Evolutionary conservation across 768 basidiomycete genomes (phyloP).

Genomic region (Terana coerulea): DNA sequence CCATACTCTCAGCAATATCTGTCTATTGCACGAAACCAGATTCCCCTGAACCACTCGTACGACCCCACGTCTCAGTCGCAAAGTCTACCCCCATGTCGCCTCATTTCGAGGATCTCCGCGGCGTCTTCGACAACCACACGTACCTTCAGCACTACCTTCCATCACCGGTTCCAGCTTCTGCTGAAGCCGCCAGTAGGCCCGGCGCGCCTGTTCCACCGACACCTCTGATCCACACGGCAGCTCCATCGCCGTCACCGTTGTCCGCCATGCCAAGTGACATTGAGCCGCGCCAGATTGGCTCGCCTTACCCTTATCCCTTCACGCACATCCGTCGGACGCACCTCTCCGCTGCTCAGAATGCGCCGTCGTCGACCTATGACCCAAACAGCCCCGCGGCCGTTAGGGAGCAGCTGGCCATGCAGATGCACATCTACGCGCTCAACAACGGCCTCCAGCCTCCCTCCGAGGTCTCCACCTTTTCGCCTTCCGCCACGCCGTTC

Average conservation of each 20-base stretch:
- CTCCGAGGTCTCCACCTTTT: slow-evolving; percentile 74
- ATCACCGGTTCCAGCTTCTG: slow-evolving; percentile 37
- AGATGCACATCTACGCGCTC: slow-evolving; percentile 77
- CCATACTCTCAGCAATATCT: neutral
- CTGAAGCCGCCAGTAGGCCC: slow-evolving; percentile 42
- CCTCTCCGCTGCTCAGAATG: slow-evolving; percentile 31
- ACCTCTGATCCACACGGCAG: slow-evolving; percentile 69
- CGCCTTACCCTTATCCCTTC: slow-evolving; percentile 79
- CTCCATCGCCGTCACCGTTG: slow-evolving; percentile 69
- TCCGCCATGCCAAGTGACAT: slow-evolving; percentile 43
- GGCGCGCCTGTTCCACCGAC: slow-evolving; percentile 66
- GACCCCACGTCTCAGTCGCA: neutral
- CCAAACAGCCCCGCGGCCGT: slow-evolving; percentile 46
- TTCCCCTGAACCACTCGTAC: neutral
- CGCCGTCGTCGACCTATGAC: slow-evolving; percentile 33
- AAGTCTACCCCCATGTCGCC: slow-evolving; percentile 15
- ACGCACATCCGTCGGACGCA: slow-evolving; percentile 62
- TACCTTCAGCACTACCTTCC: slow-evolving; percentile 55
- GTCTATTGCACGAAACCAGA: slow-evolving; percentile 18
- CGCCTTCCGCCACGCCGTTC: slow-evolving; percentile 73
- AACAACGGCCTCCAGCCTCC: slow-evolving; percentile 58
- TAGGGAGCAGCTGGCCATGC: slow-evolving; percentile 67
- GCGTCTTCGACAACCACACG: slow-evolving; percentile 56
- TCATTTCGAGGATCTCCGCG: slow-evolving; percentile 54
- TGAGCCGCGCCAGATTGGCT: slow-evolving; percentile 43